Conservation (phyloP, 1,139 yeast genomes). For the Pichia sp. region DNA sequence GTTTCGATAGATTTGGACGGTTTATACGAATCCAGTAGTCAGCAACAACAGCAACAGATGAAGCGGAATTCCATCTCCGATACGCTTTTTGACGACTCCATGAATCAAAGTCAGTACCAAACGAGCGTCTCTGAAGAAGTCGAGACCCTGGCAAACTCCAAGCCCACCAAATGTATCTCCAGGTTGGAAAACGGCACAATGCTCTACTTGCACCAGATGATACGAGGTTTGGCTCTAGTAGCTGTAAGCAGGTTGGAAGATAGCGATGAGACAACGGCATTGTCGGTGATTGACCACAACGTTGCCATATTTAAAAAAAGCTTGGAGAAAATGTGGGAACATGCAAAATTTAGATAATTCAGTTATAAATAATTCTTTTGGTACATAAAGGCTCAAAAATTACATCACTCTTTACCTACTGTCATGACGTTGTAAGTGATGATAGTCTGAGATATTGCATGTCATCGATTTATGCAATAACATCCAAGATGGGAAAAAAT, state of each 20-base stretch:
- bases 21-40: conserved; percentile 44
- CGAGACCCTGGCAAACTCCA: conserved; percentile 12
- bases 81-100: conserved; percentile 13
- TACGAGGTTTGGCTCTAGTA: conserved; percentile 86
- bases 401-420: too few relatives aligned
- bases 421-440: too few relatives aligned
- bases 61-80: conserved; percentile 14
- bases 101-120: conserved; percentile 4
- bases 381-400: too few relatives aligned
- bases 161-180: conserved; percentile 62
- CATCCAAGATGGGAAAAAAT: conserved; percentile 3
- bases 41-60: conserved; percentile 1
- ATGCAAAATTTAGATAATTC: conserved; percentile 12
- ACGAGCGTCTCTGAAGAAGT: conserved; percentile 2
- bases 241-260: conserved; percentile 71
- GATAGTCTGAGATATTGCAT: too few relatives aligned
- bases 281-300: conserved; percentile 84
- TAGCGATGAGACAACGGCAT: conserved; percentile 39
- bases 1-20: conserved; percentile 87
- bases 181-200: conserved; percentile 77
- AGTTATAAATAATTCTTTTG: too few relatives aligned
- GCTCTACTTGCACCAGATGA: conserved; percentile 84
- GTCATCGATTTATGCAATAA: too few relatives aligned
- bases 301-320: conserved; percentile 78
- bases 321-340: conserved; percentile 70